Evolutionary conservation across 2,329 filamentous ascomycete genomes (phyloP).

Genomic region (Hymenoscyphus fructigenus): DNA sequence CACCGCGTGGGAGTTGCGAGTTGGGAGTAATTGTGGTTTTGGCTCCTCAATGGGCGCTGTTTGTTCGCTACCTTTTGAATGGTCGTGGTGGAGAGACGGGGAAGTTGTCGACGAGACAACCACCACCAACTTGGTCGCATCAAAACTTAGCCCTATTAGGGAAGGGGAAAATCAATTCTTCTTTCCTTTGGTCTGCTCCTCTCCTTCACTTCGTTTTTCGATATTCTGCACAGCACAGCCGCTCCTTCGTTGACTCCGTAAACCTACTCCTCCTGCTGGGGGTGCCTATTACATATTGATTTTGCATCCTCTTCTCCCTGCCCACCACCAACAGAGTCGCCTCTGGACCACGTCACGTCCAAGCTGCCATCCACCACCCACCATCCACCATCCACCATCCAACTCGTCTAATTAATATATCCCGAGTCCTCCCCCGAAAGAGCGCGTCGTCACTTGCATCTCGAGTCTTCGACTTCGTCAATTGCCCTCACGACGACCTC

Average conservation of each 20-base stretch:
- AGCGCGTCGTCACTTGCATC: neutral
- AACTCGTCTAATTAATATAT: neutral
- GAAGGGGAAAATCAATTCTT: too few relatives aligned
- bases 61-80: too few relatives aligned
- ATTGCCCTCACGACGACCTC: neutral
- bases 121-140: too few relatives aligned
- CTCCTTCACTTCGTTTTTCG: neutral
- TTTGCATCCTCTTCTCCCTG: neutral
- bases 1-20: neutral
- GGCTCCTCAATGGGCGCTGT: too few relatives aligned
- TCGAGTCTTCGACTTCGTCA: neutral
- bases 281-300: neutral
- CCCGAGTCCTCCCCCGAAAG: neutral
- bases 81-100: too few relatives aligned
- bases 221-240: neutral
- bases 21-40: too few relatives aligned
- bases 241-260: slow-evolving; percentile 3
- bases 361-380: too few relatives aligned
- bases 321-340: neutral
- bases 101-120: too few relatives aligned
- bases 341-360: neutral
- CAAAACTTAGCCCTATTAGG: too few relatives aligned
- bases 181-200: neutral
- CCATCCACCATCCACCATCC: too few relatives aligned
- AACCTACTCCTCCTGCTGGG: neutral